A percentile compares a stretch with the other conserved stretches of the same genome.
These are phyloP conservation scores for Lipomyces anomalus DNA, from an alignment of 805 yeast genomes.

Conservation along the genomic window DNA sequence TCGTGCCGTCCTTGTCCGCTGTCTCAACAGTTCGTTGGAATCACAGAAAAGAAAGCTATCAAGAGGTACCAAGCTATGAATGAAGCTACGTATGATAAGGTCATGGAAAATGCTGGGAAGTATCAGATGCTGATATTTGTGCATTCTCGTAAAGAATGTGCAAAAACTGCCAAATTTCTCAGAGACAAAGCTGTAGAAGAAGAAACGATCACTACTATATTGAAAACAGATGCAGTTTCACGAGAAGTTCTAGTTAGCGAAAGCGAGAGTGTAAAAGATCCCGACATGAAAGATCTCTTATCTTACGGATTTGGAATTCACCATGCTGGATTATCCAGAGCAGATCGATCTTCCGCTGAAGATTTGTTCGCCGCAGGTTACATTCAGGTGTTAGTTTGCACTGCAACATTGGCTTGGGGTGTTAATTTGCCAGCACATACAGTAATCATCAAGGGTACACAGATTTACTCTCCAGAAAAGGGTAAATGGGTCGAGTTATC, in stretches of 20 bases:
- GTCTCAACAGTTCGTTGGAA: constrained; percentile 42
- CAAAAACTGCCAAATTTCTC: constrained; percentile 40
- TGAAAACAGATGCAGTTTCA: constrained; percentile 46
- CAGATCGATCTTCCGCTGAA: constrained; percentile 46
- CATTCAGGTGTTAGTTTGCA: constrained; percentile 46
- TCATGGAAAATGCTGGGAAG: constrained; percentile 34
- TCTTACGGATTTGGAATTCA: constrained; percentile 46
- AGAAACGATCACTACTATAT: constrained; percentile 42
- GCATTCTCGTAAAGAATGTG: constrained; percentile 46
- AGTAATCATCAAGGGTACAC: constrained; percentile 57
- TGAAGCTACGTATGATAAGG: constrained; percentile 45
- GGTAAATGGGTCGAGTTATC: constrained; percentile 53
- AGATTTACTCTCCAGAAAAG: constrained; percentile 73
- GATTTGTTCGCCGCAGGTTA: constrained; percentile 40
- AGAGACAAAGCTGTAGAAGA: constrained; percentile 37
- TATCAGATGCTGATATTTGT: constrained; percentile 35
- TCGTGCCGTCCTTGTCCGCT: constrained; percentile 44
- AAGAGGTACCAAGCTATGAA: constrained; percentile 74
- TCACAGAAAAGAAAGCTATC: constrained; percentile 38
- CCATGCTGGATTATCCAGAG: constrained; percentile 51
- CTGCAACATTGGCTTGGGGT: constrained; percentile 58
- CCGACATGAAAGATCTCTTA: constrained; percentile 10
- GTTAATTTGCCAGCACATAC: constrained; percentile 57
- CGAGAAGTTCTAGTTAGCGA: not conserved
- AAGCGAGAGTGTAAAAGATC: constrained; percentile 6